Conservation (phyloP, 345 rosid species). For the Eutrema heterophyllum region DNA sequence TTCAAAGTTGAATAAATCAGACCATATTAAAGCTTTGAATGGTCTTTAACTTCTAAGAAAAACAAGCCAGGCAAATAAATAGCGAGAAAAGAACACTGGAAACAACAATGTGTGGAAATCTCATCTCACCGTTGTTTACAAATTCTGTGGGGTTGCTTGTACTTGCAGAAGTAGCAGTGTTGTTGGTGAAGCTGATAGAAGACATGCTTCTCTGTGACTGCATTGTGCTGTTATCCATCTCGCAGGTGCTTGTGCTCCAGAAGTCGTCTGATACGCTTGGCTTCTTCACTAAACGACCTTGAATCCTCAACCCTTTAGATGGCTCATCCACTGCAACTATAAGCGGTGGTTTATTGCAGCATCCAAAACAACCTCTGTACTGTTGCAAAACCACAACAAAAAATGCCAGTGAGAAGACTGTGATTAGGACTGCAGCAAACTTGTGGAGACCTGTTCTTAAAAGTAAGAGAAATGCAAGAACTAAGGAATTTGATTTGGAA, state of each 20-base stretch:
- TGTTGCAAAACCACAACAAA: conserved; percentile 60
- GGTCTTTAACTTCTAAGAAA: not conserved
- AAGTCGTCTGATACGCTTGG: conserved; percentile 43
- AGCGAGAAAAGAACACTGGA: not conserved
- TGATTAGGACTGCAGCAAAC: conserved; percentile 33
- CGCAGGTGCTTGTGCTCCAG: conserved; percentile 60
- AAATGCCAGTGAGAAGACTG: conserved; percentile 28
- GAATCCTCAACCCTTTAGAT: conserved; percentile 47
- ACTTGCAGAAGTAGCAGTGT: conserved; percentile 32
- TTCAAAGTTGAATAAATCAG: not conserved
- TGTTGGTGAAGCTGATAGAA: conserved; percentile 46
- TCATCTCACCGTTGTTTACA: conserved; percentile 63
- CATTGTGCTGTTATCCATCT: conserved; percentile 50
- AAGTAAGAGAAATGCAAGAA: not conserved
- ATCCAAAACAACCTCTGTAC: conserved; percentile 95
- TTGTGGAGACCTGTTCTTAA: not conserved
- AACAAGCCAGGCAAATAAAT: not conserved
- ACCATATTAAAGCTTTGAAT: not conserved
- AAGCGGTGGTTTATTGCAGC: conserved; percentile 49
- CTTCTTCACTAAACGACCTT: conserved; percentile 44
- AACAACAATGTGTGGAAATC: not conserved
- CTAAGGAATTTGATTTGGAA: not conserved
- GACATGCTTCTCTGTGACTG: conserved; percentile 63
- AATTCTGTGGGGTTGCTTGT: conserved; percentile 59
- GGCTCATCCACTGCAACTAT: conserved; percentile 45